Conservation (phyloP, 2,329 filamentous ascomycete genomes). For the Dactylonectria estremocensis region DNA sequence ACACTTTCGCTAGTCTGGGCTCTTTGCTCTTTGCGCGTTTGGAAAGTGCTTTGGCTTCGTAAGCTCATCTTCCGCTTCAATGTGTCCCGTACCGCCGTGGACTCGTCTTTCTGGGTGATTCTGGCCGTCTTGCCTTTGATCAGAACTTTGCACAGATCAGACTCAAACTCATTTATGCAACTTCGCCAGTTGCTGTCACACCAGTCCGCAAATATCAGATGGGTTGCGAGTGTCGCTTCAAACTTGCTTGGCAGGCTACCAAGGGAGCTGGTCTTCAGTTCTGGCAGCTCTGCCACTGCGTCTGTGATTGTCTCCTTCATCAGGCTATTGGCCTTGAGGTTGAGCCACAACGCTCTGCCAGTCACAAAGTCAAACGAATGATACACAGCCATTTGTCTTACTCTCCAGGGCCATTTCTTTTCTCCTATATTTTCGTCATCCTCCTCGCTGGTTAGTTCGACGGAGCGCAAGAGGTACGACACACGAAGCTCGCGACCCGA, state of each 20-base stretch:
- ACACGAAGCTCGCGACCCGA: constrained; percentile 25
- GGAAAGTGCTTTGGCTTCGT: not conserved
- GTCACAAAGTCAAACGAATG: constrained; percentile 34
- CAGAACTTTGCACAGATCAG: constrained; percentile 13
- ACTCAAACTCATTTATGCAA: constrained; percentile 31
- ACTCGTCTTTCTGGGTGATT: not conserved
- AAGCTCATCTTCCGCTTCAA: not conserved
- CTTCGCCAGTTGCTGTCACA: constrained; percentile 32
- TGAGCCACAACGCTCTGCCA: constrained; percentile 28
- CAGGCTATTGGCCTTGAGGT: constrained; percentile 28
- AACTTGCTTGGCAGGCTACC: not conserved
- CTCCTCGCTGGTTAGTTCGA: constrained; percentile 1
- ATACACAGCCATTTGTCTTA: constrained; percentile 35
- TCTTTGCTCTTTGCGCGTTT: too few relatives aligned
- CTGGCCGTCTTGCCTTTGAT: constrained; percentile 26
- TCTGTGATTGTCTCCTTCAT: constrained; percentile 27
- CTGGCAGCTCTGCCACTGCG: constrained; percentile 7
- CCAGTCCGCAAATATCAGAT: constrained; percentile 27
- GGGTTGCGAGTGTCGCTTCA: constrained; percentile 19
- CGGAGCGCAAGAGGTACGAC: constrained; percentile 31
- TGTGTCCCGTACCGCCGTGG: not conserved
- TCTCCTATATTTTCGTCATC: not conserved
- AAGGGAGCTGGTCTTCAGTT: not conserved
- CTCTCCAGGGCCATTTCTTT: constrained; percentile 8
- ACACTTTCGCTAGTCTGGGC: not conserved